Conservation (phyloP, 768 basidiomycete genomes). For the Cyclocybe cylindracea region DNA sequence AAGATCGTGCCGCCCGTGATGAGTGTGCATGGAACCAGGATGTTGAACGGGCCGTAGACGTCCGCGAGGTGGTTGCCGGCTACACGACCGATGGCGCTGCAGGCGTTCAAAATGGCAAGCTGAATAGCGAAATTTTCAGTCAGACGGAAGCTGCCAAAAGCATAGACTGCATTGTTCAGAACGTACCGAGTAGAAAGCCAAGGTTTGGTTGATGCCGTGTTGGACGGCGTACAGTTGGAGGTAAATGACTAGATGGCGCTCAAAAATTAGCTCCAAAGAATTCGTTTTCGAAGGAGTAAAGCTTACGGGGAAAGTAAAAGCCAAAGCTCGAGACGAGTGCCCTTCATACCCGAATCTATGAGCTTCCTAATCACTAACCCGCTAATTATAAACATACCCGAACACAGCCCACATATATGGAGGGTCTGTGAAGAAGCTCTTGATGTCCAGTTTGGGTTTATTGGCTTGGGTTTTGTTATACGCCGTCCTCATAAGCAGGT, state of each 20-base stretch:
- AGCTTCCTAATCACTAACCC: conserved; percentile 2
- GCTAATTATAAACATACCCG: conserved; percentile 16
- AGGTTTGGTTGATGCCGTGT: conserved; percentile 38
- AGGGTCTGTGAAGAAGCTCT: conserved; percentile 24
- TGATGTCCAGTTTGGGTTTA: conserved; percentile 15
- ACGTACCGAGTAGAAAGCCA: conserved; percentile 53
- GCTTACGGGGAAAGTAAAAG: conserved; percentile 36
- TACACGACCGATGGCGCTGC: conserved; percentile 33
- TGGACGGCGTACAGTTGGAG: conserved; percentile 49
- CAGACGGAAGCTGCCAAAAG: conserved; percentile 2
- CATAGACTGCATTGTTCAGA: not conserved
- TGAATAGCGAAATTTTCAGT: conserved; percentile 17
- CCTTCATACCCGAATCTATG: conserved; percentile 9
- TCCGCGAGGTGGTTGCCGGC: conserved; percentile 32
- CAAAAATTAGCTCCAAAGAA: not conserved
- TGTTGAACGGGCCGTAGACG: conserved; percentile 31
- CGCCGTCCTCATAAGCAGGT: conserved; percentile 22
- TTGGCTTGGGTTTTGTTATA: not conserved
- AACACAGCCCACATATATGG: conserved; percentile 23
- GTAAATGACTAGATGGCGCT: conserved; percentile 40
- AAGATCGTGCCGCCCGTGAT: conserved; percentile 37
- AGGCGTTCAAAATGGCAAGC: conserved; percentile 37
- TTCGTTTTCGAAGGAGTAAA: not conserved
- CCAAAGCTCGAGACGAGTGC: conserved; percentile 6
- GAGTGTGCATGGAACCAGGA: conserved; percentile 31